Base-by-base conservation (phyloP, 768 basidiomycete species). In the Lactarius evosmus region DNA sequence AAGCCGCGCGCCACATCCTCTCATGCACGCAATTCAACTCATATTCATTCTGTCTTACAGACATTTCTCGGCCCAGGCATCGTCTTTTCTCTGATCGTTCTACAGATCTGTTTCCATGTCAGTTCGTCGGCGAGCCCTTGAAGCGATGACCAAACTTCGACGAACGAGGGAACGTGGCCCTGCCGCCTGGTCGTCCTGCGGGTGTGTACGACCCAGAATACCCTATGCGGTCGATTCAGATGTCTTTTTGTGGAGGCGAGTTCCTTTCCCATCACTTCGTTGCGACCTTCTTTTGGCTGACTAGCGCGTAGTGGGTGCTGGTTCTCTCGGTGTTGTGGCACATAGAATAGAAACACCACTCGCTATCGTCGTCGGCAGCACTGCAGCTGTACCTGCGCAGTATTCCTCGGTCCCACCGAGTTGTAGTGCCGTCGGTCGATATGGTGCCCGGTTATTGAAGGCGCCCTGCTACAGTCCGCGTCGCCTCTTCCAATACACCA, bases 1-100 rank as follows among this genome's bases (percentile, higher is more conserved):
- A 56, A 56, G 56, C 27, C 34, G 12, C 14, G 25, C 9, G 75
- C 77, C 79, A 14, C 22, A 14, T 12, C 22, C 22, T 46, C n/a
- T 11, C 22, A 14, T 6, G 22, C 44, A 22, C 11, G 11, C 12
- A 25, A 6, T 14, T 46, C 9, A 12, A 38, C 38, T 38, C 16
- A n/a, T n/a, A n/a, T n/a, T n/a, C n/a, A n/a, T n/a, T n/a, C n/a
- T n/a, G 1, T 25, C 44, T 22, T 25, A 22, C 44, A 22, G 44
- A 11, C 11, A 25, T 46, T 46, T 46, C 11, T 0, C 46, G 34
- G 54, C n/a, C n/a, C n/a, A n/a, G 30, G 51, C 29, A 53, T 53
- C 32, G 51, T 53, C 29, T 53, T 53, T 29, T 53, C 51, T 32
- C 51, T 53, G 29, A 53, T 53, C 51, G 51, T 53, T 7, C n/a